phyloP scores from a whole-genome alignment of 805 yeast species.

The Starmerella potacharoeniae region DNA sequence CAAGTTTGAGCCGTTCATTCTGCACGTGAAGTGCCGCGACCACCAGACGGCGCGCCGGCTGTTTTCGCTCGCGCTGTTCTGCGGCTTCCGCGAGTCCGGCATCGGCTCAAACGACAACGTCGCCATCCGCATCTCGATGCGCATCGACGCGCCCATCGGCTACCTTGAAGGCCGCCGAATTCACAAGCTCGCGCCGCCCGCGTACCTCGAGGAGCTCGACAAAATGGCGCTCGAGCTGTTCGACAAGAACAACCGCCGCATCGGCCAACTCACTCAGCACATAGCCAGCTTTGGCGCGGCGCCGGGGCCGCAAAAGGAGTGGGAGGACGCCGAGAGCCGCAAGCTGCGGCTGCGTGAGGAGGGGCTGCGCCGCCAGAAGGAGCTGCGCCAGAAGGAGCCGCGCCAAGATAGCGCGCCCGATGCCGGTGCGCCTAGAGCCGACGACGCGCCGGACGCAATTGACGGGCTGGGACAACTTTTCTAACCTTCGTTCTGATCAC shows the following conservation, averaged over 20 bases:
- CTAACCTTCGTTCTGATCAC: not conserved
- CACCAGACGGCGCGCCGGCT: conserved; percentile 45
- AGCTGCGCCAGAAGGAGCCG: not conserved
- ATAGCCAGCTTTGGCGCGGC: conserved; percentile 22
- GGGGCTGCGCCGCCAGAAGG: conserved; percentile 7
- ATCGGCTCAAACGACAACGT: conserved; percentile 69
- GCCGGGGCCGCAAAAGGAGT: conserved; percentile 36
- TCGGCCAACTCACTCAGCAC: conserved; percentile 34
- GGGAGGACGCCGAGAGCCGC: conserved; percentile 37
- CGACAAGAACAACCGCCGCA: conserved; percentile 49
- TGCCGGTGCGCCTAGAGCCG: not conserved
- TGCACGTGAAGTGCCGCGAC: conserved; percentile 71
- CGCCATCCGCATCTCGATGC: conserved; percentile 63
- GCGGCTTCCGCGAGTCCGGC: conserved; percentile 83
- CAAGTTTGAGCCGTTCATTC: conserved; percentile 76
- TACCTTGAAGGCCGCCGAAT: conserved; percentile 31
- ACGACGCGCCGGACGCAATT: not conserved
- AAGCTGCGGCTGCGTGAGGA: conserved; percentile 6
- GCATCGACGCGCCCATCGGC: conserved; percentile 70
- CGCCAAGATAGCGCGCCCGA: not conserved
- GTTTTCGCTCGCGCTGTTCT: conserved; percentile 61
- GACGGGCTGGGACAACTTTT: not conserved
- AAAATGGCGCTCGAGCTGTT: conserved; percentile 51
- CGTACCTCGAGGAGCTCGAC: conserved; percentile 44
- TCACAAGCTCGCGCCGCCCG: conserved; percentile 38